Base-by-base conservation (phyloP, 2,329 filamentous ascomycete genomes). In the Aspergillus felis region DNA sequence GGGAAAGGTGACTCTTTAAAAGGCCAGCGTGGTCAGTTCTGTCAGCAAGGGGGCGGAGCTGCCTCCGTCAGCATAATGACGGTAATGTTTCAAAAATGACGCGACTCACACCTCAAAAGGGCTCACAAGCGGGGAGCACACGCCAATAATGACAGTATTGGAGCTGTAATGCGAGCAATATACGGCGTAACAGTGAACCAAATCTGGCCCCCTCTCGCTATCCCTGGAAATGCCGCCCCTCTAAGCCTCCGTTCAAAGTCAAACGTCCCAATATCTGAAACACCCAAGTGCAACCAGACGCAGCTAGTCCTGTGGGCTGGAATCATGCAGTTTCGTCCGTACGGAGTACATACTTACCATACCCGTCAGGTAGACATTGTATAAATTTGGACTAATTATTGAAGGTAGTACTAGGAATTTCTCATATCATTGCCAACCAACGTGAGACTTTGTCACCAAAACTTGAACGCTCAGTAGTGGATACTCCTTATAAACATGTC, bases 11-110 rank as follows among this genome's bases (percentile, higher is more conserved):
- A 54, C 65, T 66, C 68, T 74, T 72, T 74, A 68, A 74, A 70
- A 76, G 74, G 73, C 72, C 74, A 76, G 67, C 67, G 70, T 74
- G 73, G 67, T 71, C 70, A 66, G 55, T 68, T 64, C 53, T 57
- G 51, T 53, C 35, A 51, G 50, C 29, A 63, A 59, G 64, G 65
- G 64, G 60, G 65, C 60, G 58, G 59, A 63, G 57, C 59, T 55
- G 27, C 41, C 47, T 56, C 57, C 57, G 61, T 65, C 56, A 65
- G 57, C 63, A 55, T 51, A 41, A 50, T 48, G 53, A 61, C 47
- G 14, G 60, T 64, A 60, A 54, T 44, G 51, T 63, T 62, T 63
- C 63, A 24, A 27, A 24, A 14, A 25, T 27, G 27, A 47, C 44
- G 5, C 3, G 4, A 47, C 17, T 14, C 14, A 17, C 32, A 38